phyloP scores from a whole-genome alignment of 768 basidiomycete genomes.

The Galerina marginata region DNA sequence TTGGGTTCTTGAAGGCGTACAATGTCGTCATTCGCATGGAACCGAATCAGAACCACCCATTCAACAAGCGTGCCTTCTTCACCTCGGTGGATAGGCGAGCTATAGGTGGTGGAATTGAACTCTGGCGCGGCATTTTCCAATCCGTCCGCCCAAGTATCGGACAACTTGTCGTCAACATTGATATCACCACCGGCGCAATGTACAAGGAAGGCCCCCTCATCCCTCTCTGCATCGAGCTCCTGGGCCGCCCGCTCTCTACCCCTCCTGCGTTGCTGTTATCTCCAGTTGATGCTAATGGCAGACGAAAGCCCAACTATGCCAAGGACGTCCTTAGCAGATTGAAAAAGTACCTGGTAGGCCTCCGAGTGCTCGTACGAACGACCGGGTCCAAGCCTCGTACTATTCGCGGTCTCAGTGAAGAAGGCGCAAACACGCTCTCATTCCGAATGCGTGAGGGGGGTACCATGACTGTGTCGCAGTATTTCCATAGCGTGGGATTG shows the following conservation, averaged over 20 bases:
- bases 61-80: conserved; percentile 79
- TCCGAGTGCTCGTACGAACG: conserved; percentile 37
- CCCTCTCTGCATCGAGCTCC: conserved; percentile 60
- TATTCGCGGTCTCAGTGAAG: conserved; percentile 57
- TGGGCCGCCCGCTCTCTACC: conserved; percentile 27
- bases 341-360: conserved; percentile 40
- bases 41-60: conserved; percentile 69
- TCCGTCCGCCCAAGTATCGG: conserved; percentile 73
- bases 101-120: conserved; percentile 66
- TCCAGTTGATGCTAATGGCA: conserved; percentile 22
- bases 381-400: conserved; percentile 44
- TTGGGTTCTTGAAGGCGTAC: conserved; percentile 52
- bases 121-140: conserved; percentile 86
- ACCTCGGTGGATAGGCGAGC: conserved; percentile 55
- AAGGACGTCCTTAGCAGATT: conserved; percentile 55
- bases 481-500: conserved; percentile 27
- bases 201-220: conserved; percentile 69
- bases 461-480: conserved; percentile 49
- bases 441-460: conserved; percentile 58
- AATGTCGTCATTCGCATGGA: conserved; percentile 81
- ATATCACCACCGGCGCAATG: conserved; percentile 80
- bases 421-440: conserved; percentile 50
- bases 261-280: conserved; percentile 5
- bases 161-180: conserved; percentile 72
- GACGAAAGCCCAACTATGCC: conserved; percentile 36